phyloP scores from a whole-genome alignment of 1,139 yeast species.

The Lodderomyces metapsilosis region DNA sequence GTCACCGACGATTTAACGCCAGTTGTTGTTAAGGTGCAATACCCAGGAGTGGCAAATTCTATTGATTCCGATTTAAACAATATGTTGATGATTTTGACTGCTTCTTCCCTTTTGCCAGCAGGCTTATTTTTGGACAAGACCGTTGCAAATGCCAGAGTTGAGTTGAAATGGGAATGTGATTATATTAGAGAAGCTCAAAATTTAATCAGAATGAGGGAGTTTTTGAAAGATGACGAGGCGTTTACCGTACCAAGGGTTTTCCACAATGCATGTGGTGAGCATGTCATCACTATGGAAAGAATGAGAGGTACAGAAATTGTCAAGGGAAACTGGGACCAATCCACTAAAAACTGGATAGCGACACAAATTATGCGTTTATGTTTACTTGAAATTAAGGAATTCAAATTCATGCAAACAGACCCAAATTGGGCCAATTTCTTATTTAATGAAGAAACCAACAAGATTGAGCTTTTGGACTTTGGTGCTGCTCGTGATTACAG shows the following conservation, averaged over 20 bases:
- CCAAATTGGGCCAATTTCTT: conserved; percentile 99
- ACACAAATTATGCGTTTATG: conserved; percentile 85
- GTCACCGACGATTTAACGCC: conserved; percentile 60
- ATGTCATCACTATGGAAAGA: conserved; percentile 85
- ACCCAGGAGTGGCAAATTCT: conserved; percentile 95
- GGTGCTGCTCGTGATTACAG: conserved; percentile 87
- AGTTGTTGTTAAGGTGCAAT: conserved; percentile 95
- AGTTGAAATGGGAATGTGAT: conserved; percentile 97
- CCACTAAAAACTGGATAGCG: conserved; percentile 76
- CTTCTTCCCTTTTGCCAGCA: conserved; percentile 83
- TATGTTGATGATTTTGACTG: conserved; percentile 74
- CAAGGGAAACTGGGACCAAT: conserved; percentile 74
- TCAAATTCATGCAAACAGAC: conserved; percentile 95
- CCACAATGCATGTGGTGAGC: conserved; percentile 75
- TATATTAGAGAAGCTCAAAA: conserved; percentile 87
- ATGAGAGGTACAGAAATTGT: conserved; percentile 83
- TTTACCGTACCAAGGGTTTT: conserved; percentile 82
- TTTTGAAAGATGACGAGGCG: conserved; percentile 62
- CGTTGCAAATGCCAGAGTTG: conserved; percentile 88
- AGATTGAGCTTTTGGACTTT: conserved; percentile 85
- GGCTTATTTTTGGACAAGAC: conserved; percentile 92
- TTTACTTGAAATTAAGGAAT: conserved; percentile 77
- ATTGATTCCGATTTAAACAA: conserved; percentile 94
- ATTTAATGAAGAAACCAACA: conserved; percentile 62
- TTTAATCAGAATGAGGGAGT: conserved; percentile 63